phyloP scores from a whole-genome alignment of 2,329 filamentous ascomycete genomes.

The Pyrenophora graminea region DNA sequence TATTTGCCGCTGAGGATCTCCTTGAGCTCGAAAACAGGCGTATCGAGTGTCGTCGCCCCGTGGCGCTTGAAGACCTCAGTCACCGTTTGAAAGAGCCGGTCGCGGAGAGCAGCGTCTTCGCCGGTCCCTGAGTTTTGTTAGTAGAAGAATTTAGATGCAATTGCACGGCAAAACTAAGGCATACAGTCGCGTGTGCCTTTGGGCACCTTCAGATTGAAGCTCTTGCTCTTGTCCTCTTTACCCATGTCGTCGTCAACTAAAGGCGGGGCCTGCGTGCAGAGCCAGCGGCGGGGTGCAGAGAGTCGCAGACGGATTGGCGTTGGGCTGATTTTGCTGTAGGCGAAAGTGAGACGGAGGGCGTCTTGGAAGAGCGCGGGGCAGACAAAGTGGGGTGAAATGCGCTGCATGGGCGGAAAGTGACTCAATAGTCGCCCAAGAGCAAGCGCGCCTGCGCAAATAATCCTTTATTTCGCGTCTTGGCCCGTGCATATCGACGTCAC shows the following conservation, averaged over 20 bases:
- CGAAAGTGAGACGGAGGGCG: conserved; percentile 24
- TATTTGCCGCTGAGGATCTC: conserved; percentile 89
- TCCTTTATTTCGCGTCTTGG: conserved; percentile 13
- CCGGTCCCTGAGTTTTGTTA: conserved; percentile 34
- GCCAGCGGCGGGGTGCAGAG: conserved; percentile 20
- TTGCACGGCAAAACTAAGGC: conserved; percentile 49
- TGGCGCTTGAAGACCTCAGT: conserved; percentile 46
- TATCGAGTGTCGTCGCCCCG: conserved; percentile 45
- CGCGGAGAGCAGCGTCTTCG: conserved; percentile 42
- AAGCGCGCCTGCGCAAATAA: conserved; percentile 26
- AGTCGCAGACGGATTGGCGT: conserved; percentile 10
- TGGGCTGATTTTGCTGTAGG: conserved; percentile 19
- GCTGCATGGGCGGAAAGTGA: conserved; percentile 38
- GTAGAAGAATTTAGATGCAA: conserved; percentile 1
- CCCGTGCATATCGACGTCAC: conserved; percentile 23
- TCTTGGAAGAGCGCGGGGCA: conserved; percentile 36
- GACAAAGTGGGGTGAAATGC: conserved; percentile 37
- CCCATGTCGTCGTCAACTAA: conserved; percentile 48
- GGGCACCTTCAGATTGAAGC: conserved; percentile 79
- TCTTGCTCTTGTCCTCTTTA: conserved; percentile 49
- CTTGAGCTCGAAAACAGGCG: conserved; percentile 82
- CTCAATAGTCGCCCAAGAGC: conserved; percentile 26
- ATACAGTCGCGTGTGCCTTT: conserved; percentile 88
- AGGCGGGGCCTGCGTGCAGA: conserved; percentile 21
- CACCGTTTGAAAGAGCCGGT: conserved; percentile 42